Conservation (phyloP, 306 rosid species). For the Corylus heterophylla region DNA sequence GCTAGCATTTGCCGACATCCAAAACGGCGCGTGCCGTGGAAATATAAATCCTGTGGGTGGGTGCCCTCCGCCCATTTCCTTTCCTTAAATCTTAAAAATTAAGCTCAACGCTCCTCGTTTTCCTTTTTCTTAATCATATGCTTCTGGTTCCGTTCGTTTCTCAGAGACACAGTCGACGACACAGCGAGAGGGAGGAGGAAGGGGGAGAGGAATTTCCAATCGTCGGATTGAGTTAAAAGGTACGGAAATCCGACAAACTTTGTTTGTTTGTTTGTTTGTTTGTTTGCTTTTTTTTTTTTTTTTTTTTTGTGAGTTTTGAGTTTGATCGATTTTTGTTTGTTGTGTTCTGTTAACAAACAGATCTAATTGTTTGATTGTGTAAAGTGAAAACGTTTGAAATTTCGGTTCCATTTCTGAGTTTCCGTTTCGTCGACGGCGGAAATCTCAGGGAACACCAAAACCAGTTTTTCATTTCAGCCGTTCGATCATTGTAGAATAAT, state of each 20-base stretch:
- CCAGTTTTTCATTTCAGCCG: background rate
- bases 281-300: too few species aligned
- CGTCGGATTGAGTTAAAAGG: background rate
- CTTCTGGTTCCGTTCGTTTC: background rate
- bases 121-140: too few species aligned
- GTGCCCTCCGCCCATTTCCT: too few species aligned
- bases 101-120: background rate
- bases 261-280: background rate
- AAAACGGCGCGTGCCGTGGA: slow-evolving; percentile 31
- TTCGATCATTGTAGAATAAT: background rate
- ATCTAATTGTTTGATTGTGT: background rate
- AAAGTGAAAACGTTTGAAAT: background rate
- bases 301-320: too few species aligned
- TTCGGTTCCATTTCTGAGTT: background rate
- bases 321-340: background rate
- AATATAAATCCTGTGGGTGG: slow-evolving; percentile 20
- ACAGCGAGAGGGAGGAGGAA: background rate
- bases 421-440: background rate
- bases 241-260: background rate
- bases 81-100: too few species aligned
- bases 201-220: background rate
- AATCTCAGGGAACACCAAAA: background rate
- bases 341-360: background rate
- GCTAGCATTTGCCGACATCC: background rate
- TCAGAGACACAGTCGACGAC: background rate